Evolutionary conservation across 2,329 filamentous ascomycete species (phyloP).

Genomic region (Ambrosiella beaveri): DNA sequence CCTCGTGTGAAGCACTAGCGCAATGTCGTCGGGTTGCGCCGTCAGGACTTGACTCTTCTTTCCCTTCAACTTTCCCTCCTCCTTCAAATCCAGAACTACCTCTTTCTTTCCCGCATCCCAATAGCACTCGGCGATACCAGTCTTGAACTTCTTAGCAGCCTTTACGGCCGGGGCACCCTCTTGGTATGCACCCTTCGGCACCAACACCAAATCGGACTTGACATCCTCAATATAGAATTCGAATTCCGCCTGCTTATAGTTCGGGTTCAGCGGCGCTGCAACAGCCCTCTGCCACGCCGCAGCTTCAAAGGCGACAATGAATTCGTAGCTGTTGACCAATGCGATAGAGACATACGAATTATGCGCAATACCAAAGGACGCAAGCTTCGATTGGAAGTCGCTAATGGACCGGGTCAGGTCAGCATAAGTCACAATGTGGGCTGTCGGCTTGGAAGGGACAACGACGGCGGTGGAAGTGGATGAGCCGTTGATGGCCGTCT

Average conservation of each 20-base stretch:
- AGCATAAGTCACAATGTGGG: slow-evolving; percentile 52
- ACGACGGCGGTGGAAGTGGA: slow-evolving; percentile 45
- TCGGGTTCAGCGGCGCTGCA: slow-evolving; percentile 72
- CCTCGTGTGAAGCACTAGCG: slow-evolving; percentile 65
- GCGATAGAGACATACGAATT: slow-evolving; percentile 66
- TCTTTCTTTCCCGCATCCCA: slow-evolving; percentile 48
- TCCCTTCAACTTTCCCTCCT: slow-evolving; percentile 46
- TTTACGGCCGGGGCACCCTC: slow-evolving; percentile 54
- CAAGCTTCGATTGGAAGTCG: slow-evolving; percentile 62
- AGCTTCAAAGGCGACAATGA: slow-evolving; percentile 76
- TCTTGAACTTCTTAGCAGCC: slow-evolving; percentile 61
- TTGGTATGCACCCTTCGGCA: slow-evolving; percentile 52
- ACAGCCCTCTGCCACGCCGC: slow-evolving; percentile 69
- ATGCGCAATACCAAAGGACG: slow-evolving; percentile 51
- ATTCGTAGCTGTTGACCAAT: slow-evolving; percentile 70
- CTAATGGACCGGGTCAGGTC: slow-evolving; percentile 48
- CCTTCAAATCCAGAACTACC: slow-evolving; percentile 63
- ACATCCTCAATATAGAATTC: slow-evolving; percentile 86
- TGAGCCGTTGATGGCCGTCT: slow-evolving; percentile 31
- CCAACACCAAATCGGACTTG: slow-evolving; percentile 59
- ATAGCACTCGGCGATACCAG: slow-evolving; percentile 75
- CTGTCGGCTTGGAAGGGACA: slow-evolving; percentile 44
- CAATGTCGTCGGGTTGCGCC: slow-evolving; percentile 59
- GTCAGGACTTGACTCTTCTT: slow-evolving; percentile 25
- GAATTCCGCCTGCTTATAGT: slow-evolving; percentile 79